A percentile compares a stretch with the other conserved stretches of the same genome.
phyloP scores from a whole-genome alignment of 2,329 filamentous ascomycete species.

The Calonectria crousiana region DNA sequence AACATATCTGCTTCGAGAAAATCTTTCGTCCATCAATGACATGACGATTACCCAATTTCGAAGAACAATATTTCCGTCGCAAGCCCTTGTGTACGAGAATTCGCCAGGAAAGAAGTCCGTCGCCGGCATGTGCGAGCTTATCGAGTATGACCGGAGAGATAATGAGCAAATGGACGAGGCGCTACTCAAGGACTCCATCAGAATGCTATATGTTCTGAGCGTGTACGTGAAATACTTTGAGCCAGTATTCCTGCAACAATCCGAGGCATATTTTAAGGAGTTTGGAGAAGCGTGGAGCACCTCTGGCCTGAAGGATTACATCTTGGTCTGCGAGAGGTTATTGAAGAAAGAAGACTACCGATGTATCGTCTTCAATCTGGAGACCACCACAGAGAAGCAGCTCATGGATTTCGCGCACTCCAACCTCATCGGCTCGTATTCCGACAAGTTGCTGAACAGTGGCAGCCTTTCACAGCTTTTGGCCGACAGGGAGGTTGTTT shows the following conservation, averaged over 20 bases:
- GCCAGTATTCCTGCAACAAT: slow-evolving; percentile 75
- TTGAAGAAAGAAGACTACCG: slow-evolving; percentile 79
- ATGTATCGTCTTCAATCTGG: slow-evolving; percentile 85
- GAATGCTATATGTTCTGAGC: slow-evolving; percentile 86
- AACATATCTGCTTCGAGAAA: slow-evolving; percentile 83
- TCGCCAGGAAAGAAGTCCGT: slow-evolving; percentile 49
- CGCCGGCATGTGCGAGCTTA: slow-evolving; percentile 77
- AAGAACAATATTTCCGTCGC: slow-evolving; percentile 61
- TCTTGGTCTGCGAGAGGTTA: slow-evolving; percentile 75
- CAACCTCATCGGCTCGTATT: slow-evolving; percentile 77
- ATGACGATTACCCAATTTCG: slow-evolving; percentile 84
- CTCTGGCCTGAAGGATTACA: slow-evolving; percentile 79
- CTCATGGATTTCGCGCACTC: slow-evolving; percentile 80
- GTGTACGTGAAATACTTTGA: slow-evolving; percentile 87
- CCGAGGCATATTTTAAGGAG: slow-evolving; percentile 74
- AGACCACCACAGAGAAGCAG: slow-evolving; percentile 83
- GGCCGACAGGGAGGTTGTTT: slow-evolving; percentile 74
- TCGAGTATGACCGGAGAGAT: slow-evolving; percentile 77
- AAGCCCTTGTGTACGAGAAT: slow-evolving; percentile 20
- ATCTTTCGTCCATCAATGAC: slow-evolving; percentile 80
- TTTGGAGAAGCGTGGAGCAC: slow-evolving; percentile 77
- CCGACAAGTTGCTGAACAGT: slow-evolving; percentile 73
- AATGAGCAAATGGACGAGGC: slow-evolving; percentile 68
- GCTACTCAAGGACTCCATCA: slow-evolving; percentile 80
- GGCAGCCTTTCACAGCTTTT: slow-evolving; percentile 80